Conservation (phyloP, 345 rosid genomes). For the Combretum micranthum region DNA sequence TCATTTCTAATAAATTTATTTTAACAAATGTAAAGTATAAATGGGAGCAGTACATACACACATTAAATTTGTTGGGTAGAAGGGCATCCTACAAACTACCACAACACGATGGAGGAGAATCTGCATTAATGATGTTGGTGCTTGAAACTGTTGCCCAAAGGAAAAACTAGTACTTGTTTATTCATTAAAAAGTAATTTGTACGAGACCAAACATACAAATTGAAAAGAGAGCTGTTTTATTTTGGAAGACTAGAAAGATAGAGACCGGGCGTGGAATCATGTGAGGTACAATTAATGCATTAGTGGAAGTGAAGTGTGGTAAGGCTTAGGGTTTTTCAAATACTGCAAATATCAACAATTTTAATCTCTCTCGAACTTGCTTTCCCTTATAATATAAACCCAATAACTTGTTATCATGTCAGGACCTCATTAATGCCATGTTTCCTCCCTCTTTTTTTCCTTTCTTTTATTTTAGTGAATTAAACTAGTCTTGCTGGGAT, state of each 20-base stretch:
- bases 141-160: constrained; percentile 2
- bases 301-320: constrained; percentile 8
- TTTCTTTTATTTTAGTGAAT: not conserved
- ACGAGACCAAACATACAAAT: constrained; percentile 31
- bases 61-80: not conserved
- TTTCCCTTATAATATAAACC: constrained; percentile 2
- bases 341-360: constrained; percentile 14
- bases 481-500: constrained; percentile 1
- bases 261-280: constrained; percentile 28
- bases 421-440: constrained; percentile 29
- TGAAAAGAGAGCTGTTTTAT: constrained; percentile 32
- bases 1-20: too few relatives aligned
- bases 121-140: constrained; percentile 10
- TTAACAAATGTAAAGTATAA: too few relatives aligned
- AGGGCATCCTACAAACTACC: not conserved
- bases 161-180: not conserved
- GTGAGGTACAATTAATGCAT: constrained; percentile 42
- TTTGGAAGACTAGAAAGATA: constrained; percentile 21
- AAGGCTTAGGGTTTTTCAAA: constrained; percentile 27
- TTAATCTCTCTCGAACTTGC: constrained; percentile 15
- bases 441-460: too few relatives aligned
- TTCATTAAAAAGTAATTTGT: not conserved
- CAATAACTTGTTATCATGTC: constrained; percentile 22
- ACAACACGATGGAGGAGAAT: constrained; percentile 7
- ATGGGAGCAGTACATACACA: too few relatives aligned